Base-by-base conservation (phyloP, 148 eudicot species). In the Dysphania ambrosioides region DNA sequence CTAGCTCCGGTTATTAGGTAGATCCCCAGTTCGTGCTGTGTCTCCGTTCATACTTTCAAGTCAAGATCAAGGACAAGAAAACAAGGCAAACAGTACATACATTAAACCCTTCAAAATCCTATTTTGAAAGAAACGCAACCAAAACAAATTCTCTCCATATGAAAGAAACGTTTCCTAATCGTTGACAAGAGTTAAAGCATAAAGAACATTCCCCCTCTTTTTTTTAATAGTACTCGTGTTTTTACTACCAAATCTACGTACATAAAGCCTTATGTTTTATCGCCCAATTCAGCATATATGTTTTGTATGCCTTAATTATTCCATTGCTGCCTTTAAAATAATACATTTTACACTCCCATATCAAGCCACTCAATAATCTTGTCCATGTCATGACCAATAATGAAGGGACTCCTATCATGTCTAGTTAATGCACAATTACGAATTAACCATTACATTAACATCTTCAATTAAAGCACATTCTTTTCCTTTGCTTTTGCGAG, bases 281-380 rank as follows among this genome's bases (percentile, higher is more conserved):
- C 55, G 8, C 31, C 61, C 5, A 62, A 64, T 74, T 44, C 61
- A 49, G 77, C 70, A 74, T 74, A 74, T 63, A 31, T 63, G 27
- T 74, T 74, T 63, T 64, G 47, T 74, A 73, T 73, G 27, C 60
- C 59, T 30, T 29, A 41, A 60, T 72, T 6, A 72, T 72, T 72
- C 75, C 40, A 40, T 29, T 68, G 60, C 40, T 24, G 5, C 12
- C 10, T 31, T 29, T 55, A 57, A 34, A 18, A 13, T 29, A 71
- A 15, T 31, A 35, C 26, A 23, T 36, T 11, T 36, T 23, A 27
- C 18, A 53, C 42, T 8, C 34, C 19, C 41, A 30, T 2, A 21
- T 70, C 34, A 44, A 49, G 8, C 60, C 24, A 49, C 73, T 53
- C 18, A 5, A 29, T 31, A 24, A 24, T 1, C 15, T 24, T 24